A percentile compares a stretch with the other conserved stretches of the same genome.
phyloP scores from a whole-genome alignment of 2,329 filamentous ascomycete genomes.

The Fusarium falciforme region DNA sequence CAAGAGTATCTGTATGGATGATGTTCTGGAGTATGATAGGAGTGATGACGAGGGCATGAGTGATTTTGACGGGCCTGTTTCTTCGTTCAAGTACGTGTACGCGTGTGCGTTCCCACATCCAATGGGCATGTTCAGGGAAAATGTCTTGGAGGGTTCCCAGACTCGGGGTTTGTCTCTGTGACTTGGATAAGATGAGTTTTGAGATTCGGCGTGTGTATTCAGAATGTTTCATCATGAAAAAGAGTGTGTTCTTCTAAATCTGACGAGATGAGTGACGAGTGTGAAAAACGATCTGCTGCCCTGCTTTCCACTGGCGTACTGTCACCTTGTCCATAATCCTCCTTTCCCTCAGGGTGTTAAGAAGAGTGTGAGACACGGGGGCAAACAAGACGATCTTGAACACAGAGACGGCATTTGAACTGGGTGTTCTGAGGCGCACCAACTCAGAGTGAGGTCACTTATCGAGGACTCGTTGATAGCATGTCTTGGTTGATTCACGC shows the following conservation, averaged over 20 bases:
- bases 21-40: slow-evolving; percentile 23
- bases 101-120: not conserved
- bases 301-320: not conserved
- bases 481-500: not conserved
- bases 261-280: not conserved
- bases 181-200: not conserved
- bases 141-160: not conserved
- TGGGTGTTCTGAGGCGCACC: not conserved
- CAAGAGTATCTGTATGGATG: slow-evolving; percentile 12
- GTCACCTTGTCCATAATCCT: not conserved
- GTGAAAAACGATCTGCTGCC: not conserved
- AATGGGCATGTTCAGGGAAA: not conserved
- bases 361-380: not conserved
- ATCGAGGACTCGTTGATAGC: not conserved
- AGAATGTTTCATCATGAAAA: not conserved
- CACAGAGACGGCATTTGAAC: not conserved
- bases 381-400: not conserved
- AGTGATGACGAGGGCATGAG: not conserved
- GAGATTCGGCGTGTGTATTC: not conserved
- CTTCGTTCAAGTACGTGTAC: not conserved
- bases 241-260: not conserved
- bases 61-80: not conserved
- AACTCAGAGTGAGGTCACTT: not conserved
- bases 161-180: not conserved
- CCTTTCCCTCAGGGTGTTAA: not conserved